Percentiles rank a stretch among this genome's conserved stretches.
Conservation (phyloP, 139 green algal species). For the Chlamydomonas incerta region DNA sequence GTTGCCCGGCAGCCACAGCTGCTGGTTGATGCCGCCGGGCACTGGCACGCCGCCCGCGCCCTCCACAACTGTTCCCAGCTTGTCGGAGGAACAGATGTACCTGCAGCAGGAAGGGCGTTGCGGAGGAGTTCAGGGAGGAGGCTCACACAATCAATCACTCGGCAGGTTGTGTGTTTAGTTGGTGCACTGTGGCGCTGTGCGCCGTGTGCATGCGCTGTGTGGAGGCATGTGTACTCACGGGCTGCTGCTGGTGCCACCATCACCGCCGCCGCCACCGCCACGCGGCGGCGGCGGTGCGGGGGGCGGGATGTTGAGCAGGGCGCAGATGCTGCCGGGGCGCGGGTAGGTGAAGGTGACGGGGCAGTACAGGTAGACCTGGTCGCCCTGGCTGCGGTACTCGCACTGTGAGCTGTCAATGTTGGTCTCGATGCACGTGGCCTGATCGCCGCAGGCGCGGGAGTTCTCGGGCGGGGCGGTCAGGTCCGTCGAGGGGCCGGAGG, state of each 20-base stretch:
- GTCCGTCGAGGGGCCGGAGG: not conserved
- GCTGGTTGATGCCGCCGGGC: constrained; percentile 1
- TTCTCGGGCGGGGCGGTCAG: not conserved
- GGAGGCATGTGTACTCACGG: too few species aligned
- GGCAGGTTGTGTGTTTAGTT: too few species aligned
- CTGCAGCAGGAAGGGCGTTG: too few species aligned
- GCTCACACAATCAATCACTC: too few species aligned
- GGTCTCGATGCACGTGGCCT: not conserved
- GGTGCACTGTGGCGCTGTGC: too few species aligned
- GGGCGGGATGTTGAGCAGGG: not conserved
- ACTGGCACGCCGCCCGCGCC: not conserved
- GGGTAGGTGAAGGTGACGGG: not conserved
- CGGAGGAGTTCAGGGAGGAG: too few species aligned
- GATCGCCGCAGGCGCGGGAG: not conserved
- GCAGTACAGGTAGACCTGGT: not conserved
- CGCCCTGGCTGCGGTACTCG: not conserved
- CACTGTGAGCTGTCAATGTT: not conserved
- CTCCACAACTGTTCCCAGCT: not conserved
- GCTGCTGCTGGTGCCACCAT: too few species aligned
- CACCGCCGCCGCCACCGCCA: not conserved
- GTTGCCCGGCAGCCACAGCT: not conserved
- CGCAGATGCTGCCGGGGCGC: not conserved
- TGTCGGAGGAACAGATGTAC: not conserved
- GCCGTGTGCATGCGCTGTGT: too few species aligned
- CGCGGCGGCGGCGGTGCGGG: not conserved